Evolutionary conservation across 352 stramenopile genomes (phyloP).

Genomic region (Phytophthora pistaciae): DNA sequence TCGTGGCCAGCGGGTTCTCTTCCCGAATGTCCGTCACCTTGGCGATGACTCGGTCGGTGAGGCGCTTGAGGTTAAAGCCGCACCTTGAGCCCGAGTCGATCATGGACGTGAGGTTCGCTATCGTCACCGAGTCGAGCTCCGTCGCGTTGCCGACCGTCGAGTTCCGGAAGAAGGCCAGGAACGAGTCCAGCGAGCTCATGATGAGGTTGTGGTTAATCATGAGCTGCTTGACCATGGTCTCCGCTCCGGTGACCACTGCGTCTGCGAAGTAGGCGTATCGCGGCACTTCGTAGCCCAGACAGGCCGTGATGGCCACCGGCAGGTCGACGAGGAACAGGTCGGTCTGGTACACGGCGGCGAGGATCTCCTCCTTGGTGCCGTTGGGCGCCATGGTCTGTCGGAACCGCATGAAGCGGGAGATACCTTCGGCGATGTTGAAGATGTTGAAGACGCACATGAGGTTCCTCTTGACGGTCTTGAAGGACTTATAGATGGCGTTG

Average conservation of each 20-base stretch:
- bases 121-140: constrained; percentile 33
- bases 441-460: constrained; percentile 64
- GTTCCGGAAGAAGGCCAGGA: constrained; percentile 46
- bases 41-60: constrained; percentile 55
- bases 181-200: constrained; percentile 40
- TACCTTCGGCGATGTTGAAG: constrained; percentile 54
- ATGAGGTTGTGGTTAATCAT: constrained; percentile 53
- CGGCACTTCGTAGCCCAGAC: constrained; percentile 47
- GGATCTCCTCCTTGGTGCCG: constrained; percentile 59
- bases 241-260: constrained; percentile 40
- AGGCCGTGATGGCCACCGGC: constrained; percentile 58
- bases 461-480: constrained; percentile 49
- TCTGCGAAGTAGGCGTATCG: constrained; percentile 36
- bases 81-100: constrained; percentile 50
- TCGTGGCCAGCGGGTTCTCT: constrained; percentile 22
- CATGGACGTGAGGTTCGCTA: constrained; percentile 42
- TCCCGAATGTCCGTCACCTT: constrained; percentile 54
- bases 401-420: constrained; percentile 53
- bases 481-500: constrained; percentile 46
- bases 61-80: constrained; percentile 50
- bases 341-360: constrained; percentile 57
- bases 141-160: constrained; percentile 30
- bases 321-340: constrained; percentile 67
- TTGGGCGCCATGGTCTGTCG: constrained; percentile 45
- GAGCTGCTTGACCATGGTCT: constrained; percentile 48